A percentile compares a stretch with the other conserved stretches of the same genome.
Conservation (phyloP, 257 asterid species). For the Nicotiana obtusifolia region DNA sequence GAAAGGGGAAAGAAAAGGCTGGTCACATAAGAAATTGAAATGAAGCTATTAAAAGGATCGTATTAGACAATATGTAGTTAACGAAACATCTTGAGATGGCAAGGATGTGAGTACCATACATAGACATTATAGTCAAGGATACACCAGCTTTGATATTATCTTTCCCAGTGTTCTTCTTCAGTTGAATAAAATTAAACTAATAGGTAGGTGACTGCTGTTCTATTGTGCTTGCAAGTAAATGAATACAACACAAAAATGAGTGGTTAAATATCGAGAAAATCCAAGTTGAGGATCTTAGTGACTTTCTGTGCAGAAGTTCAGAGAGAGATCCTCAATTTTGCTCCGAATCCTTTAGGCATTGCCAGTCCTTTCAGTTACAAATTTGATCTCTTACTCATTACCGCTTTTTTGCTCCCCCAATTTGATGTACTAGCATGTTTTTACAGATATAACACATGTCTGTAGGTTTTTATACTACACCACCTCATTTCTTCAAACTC, state of each 20-base stretch:
- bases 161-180: background rate
- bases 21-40: background rate
- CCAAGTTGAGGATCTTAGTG: background rate
- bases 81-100: background rate
- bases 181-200: background rate
- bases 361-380: background rate
- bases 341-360: background rate
- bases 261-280: background rate
- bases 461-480: background rate
- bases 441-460: background rate
- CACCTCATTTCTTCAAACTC: background rate
- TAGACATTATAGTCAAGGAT: background rate
- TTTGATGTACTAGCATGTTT: background rate
- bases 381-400: background rate
- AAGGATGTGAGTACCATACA: background rate
- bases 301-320: background rate
- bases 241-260: background rate
- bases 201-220: background rate
- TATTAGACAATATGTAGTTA: background rate
- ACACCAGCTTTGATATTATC: background rate
- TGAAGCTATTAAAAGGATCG: background rate
- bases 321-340: background rate
- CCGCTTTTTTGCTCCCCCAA: background rate
- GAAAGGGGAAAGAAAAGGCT: constrained; percentile 6
- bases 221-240: background rate